Evolutionary conservation across 1,139 yeast species (phyloP).

Genomic region (Saccharomyces pastorianus): DNA sequence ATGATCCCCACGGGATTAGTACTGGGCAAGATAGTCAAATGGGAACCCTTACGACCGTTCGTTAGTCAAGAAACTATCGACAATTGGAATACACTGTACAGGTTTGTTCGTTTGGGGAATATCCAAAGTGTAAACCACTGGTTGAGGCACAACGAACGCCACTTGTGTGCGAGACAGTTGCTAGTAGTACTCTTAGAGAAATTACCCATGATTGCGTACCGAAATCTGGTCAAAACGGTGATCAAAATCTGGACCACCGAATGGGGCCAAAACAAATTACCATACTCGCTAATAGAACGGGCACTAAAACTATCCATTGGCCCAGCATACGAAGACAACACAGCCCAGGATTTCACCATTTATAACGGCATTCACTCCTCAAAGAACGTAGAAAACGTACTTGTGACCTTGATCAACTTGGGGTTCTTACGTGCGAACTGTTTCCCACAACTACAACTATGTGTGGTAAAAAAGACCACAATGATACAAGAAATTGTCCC

Average conservation of each 20-base stretch:
- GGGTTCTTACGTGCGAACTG: slow-evolving; percentile 30
- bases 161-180: slow-evolving; percentile 14
- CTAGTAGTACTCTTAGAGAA: slow-evolving; percentile 25
- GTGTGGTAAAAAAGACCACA: slow-evolving; percentile 27
- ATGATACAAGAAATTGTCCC: slow-evolving; percentile 25
- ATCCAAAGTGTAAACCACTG: slow-evolving; percentile 22
- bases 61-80: slow-evolving; percentile 13
- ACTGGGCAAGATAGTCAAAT: slow-evolving; percentile 24
- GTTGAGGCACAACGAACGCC: slow-evolving; percentile 21
- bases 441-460: slow-evolving; percentile 24
- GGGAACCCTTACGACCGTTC: slow-evolving; percentile 4
- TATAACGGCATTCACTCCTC: slow-evolving; percentile 23
- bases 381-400: slow-evolving; percentile 24
- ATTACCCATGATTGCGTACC: slow-evolving; percentile 26
- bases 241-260: slow-evolving; percentile 16
- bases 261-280: slow-evolving; percentile 19
- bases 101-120: slow-evolving; percentile 19
- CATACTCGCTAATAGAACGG: slow-evolving; percentile 20
- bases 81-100: slow-evolving; percentile 14
- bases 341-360: slow-evolving; percentile 9
- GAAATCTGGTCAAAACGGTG: slow-evolving; percentile 20
- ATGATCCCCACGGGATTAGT: slow-evolving; percentile 26
- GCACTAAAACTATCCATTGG: slow-evolving; percentile 22
- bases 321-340: neutral
- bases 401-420: slow-evolving; percentile 27